A percentile compares a stretch with the other conserved stretches of the same genome.
phyloP scores from a whole-genome alignment of 139 green algal species.

The Asterochloris sp. region DNA sequence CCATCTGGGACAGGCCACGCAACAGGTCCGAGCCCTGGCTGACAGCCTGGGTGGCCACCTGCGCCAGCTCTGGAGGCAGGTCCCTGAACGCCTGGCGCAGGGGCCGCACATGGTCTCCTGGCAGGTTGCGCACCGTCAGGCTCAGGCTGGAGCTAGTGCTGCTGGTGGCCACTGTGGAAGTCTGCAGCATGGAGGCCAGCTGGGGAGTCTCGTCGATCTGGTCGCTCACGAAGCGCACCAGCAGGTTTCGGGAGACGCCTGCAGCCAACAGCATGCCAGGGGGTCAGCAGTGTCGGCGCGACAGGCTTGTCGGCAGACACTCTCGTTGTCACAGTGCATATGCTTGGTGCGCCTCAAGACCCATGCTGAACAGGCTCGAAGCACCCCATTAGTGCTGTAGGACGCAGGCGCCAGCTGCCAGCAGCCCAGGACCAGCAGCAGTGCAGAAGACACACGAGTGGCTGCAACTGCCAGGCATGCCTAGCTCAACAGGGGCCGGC shows the following conservation, averaged over 20 bases:
- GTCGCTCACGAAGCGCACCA: constrained; percentile 87
- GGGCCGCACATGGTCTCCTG: constrained; percentile 15
- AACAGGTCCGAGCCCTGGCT: constrained; percentile 43
- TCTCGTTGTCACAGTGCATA: not conserved
- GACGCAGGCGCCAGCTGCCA: not conserved
- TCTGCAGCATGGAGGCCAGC: constrained; percentile 34
- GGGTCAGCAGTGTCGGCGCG: not conserved
- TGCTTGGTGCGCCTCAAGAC: not conserved
- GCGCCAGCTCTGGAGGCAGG: constrained; percentile 52
- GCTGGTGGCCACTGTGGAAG: not conserved
- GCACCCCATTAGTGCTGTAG: not conserved
- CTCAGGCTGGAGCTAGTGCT: not conserved
- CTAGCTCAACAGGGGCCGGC: not conserved
- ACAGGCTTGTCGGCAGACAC: not conserved
- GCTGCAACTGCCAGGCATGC: not conserved
- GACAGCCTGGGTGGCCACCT: constrained; percentile 48
- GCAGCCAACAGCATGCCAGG: not conserved
- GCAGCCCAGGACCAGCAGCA: not conserved
- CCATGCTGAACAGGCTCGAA: not conserved
- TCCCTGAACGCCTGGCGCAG: constrained; percentile 39
- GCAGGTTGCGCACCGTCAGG: constrained; percentile 10
- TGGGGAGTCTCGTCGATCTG: constrained; percentile 81
- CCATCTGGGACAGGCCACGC: constrained; percentile 28
- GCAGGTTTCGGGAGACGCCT: constrained; percentile 75
- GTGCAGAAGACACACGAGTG: not conserved